Evolutionary conservation across 768 basidiomycete species (phyloP), one percentile per base, ranked within the genome.

Genomic region (Trametes gibbosa): DNA sequence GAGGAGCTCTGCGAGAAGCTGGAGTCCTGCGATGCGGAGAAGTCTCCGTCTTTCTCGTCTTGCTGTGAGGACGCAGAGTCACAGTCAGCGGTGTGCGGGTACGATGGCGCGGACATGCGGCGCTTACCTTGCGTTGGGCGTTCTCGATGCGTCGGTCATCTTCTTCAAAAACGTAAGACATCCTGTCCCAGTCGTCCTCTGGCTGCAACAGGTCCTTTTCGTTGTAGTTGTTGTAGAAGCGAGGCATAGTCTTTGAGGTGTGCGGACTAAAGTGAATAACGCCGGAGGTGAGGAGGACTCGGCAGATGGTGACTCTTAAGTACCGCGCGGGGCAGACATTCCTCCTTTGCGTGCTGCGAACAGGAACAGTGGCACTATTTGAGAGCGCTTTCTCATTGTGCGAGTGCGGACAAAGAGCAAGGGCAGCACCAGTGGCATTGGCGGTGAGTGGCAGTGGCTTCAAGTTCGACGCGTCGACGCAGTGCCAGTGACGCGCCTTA

Each of bases 401-500:
- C 29, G 10, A 32, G 10, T 32, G n/a, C n/a, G 29, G 29, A 32
- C 5, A 32, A 32, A 32, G 29, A 32, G 29, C 29, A 41, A 41
- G 19, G 43, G 29, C 29, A 23, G 32, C 24, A 34, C 45, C 39
- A n/a, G 39, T 40, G 39, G 39, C 42, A 21, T 10, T 3, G 16
- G 43, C 29, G 51, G 14, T 24, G 27, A 34, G 45, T 45, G 37
- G 54, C 34, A 45, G 29, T 32, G 29, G 29, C 29, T n/a, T n/a
- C n/a, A n/a, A n/a, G n/a, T n/a, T n/a, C n/a, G n/a, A 32, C 29
- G 29, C 29, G 29, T 32, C 10, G 5, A 32, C 54, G 54, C 17
- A 29, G 37, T 39, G 47, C 46, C 17, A 29, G 37, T 39, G 47
- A 56, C 55, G 55, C 58, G 47, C 58, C 46, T 58, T 52, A 51